phyloP scores from a whole-genome alignment of 768 basidiomycete species.

The Neoboletus subvelutipes region DNA sequence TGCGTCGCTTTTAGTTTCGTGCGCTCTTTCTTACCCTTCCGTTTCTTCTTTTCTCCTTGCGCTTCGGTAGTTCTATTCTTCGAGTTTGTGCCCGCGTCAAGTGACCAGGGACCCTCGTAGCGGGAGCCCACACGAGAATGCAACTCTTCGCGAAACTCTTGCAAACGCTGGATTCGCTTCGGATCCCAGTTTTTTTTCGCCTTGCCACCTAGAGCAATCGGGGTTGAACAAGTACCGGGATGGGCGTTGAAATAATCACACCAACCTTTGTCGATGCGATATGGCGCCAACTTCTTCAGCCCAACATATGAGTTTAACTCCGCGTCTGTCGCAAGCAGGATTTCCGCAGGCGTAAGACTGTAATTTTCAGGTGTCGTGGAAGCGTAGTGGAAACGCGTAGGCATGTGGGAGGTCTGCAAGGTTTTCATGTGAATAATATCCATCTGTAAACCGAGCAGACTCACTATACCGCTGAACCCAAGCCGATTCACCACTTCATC shows the following conservation, averaged over 20 bases:
- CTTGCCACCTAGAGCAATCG: slow-evolving; percentile 17
- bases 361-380: slow-evolving; percentile 60
- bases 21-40: slow-evolving; percentile 72
- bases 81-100: background rate
- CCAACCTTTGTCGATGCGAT: slow-evolving; percentile 54
- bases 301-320: slow-evolving; percentile 92
- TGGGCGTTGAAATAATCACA: slow-evolving; percentile 4
- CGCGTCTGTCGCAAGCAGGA: slow-evolving; percentile 86
- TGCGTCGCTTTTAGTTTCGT: slow-evolving; percentile 45
- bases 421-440: background rate
- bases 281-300: slow-evolving; percentile 90
- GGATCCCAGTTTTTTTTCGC: slow-evolving; percentile 54
- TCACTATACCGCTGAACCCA: slow-evolving; percentile 94
- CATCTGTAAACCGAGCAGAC: slow-evolving; percentile 25
- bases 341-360: slow-evolving; percentile 78
- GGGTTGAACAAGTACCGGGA: background rate
- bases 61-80: slow-evolving; percentile 9
- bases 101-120: slow-evolving; percentile 21
- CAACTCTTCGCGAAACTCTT: slow-evolving; percentile 70
- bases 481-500: slow-evolving; percentile 79
- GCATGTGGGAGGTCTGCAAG: slow-evolving; percentile 77
- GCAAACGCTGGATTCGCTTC: slow-evolving; percentile 60
- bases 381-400: slow-evolving; percentile 93
- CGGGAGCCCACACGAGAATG: slow-evolving; percentile 37
- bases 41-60: slow-evolving; percentile 47